phyloP scores from a whole-genome alignment of 1,284 basidiomycete genomes.

The Ustilago tritici region DNA sequence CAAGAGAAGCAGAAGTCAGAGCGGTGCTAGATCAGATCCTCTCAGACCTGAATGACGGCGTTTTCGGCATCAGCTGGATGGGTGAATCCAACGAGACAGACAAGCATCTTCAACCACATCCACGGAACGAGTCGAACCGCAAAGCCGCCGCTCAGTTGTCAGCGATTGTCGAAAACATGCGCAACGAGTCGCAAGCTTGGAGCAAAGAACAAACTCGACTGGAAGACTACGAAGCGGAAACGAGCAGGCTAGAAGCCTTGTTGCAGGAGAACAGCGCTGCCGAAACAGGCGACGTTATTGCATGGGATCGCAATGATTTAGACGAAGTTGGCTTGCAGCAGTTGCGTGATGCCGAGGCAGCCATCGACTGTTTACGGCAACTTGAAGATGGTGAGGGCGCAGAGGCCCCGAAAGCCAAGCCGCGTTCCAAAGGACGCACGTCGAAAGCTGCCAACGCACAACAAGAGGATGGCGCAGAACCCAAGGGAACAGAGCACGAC shows the following conservation, averaged over 20 bases:
- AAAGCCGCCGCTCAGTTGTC: slow-evolving; percentile 49
- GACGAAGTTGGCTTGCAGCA: slow-evolving; percentile 43
- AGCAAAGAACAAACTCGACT: slow-evolving; percentile 46
- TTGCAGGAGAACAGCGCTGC: slow-evolving; percentile 22
- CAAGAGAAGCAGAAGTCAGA: slow-evolving; percentile 29
- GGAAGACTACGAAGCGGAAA: slow-evolving; percentile 50
- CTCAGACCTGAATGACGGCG: slow-evolving; percentile 56
- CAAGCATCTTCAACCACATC: slow-evolving; percentile 49
- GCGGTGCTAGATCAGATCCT: slow-evolving; percentile 54
- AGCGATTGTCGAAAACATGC: slow-evolving; percentile 49
- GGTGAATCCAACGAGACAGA: slow-evolving; percentile 27
- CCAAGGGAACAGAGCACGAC: slow-evolving; percentile 57
- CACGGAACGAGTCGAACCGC: slow-evolving; percentile 56
- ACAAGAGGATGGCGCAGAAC: slow-evolving; percentile 15
- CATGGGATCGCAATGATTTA: slow-evolving; percentile 42
- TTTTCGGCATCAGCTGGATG: slow-evolving; percentile 64
- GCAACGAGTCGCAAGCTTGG: slow-evolving; percentile 53
- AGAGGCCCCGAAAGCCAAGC: slow-evolving; percentile 25
- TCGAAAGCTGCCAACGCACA: slow-evolving; percentile 36
- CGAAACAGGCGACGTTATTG: slow-evolving; percentile 41
- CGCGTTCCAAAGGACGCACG: slow-evolving; percentile 25
- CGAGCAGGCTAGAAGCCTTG: slow-evolving; percentile 36
- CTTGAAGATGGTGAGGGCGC: slow-evolving; percentile 16
- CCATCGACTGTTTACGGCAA: slow-evolving; percentile 31
- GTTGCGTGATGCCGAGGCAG: slow-evolving; percentile 43